Evolutionary conservation across 2,329 filamentous ascomycete species (phyloP).

Genomic region (Pezicula carpinea): DNA sequence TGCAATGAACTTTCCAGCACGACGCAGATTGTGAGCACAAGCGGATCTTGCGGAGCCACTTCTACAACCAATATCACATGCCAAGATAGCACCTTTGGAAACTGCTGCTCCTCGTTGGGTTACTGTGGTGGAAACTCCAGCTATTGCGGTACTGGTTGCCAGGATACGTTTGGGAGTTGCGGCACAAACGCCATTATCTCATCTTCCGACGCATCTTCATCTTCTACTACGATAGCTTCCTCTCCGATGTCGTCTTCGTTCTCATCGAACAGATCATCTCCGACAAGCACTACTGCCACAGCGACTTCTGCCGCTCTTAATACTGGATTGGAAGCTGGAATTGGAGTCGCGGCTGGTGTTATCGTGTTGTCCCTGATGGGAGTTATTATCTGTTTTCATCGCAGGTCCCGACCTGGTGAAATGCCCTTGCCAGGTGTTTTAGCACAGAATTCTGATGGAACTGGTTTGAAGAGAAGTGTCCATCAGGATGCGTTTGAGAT

Average conservation of each 20-base stretch:
- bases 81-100: neutral
- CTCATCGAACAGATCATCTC: neutral
- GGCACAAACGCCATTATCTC: neutral
- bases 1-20: neutral
- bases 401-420: neutral
- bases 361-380: neutral
- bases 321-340: neutral
- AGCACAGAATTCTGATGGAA: neutral
- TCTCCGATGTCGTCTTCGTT: neutral
- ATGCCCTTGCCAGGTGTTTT: neutral
- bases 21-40: neutral
- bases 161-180: neutral
- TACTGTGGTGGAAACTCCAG: neutral
- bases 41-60: constrained; percentile 1
- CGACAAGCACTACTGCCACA: neutral
- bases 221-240: neutral
- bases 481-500: neutral
- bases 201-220: neutral
- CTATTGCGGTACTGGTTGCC: constrained; percentile 2
- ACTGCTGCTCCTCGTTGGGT: constrained; percentile 1
- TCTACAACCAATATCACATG: neutral
- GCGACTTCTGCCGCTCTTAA: neutral
- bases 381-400: neutral
- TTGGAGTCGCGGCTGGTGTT: neutral
- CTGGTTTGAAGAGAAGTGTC: neutral